A percentile compares a stretch with the other conserved stretches of the same genome.
These are phyloP conservation scores for Fusarium succisae DNA, from an alignment of 2,329 filamentous ascomycete species.

Conservation along the genomic window DNA sequence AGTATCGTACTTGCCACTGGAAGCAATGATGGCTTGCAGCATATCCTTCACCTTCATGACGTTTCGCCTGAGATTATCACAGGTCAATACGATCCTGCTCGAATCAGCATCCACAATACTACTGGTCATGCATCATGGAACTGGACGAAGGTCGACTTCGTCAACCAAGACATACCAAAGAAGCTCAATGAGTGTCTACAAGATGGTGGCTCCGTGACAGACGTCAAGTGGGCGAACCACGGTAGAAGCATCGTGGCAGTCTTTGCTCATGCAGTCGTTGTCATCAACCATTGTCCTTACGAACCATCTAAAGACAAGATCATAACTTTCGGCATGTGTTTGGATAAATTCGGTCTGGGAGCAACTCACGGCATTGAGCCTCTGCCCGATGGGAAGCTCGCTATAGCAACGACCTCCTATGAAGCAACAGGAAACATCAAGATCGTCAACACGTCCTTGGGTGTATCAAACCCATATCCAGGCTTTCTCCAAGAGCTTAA, in stretches of 20 bases:
- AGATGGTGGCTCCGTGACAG: background rate
- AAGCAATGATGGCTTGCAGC: background rate
- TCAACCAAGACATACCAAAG: background rate
- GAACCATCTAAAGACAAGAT: background rate
- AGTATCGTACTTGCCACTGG: background rate
- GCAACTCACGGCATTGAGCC: background rate
- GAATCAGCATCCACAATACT: background rate
- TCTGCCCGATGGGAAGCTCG: background rate
- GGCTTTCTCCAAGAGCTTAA: background rate
- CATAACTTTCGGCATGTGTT: background rate
- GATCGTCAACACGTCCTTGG: background rate
- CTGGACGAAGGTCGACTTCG: background rate
- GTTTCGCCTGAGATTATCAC: background rate
- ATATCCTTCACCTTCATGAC: fast-evolving
- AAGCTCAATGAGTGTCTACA: background rate
- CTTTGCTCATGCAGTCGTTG: background rate
- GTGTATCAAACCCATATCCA: background rate
- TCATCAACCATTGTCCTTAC: background rate
- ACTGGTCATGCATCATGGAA: background rate
- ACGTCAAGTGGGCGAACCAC: background rate
- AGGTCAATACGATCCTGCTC: background rate
- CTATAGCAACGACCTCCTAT: background rate
- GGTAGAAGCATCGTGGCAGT: background rate
- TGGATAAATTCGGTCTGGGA: background rate
- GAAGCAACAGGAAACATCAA: background rate